Conservation (phyloP, 768 basidiomycete genomes). For the Amanita molliuscula region DNA sequence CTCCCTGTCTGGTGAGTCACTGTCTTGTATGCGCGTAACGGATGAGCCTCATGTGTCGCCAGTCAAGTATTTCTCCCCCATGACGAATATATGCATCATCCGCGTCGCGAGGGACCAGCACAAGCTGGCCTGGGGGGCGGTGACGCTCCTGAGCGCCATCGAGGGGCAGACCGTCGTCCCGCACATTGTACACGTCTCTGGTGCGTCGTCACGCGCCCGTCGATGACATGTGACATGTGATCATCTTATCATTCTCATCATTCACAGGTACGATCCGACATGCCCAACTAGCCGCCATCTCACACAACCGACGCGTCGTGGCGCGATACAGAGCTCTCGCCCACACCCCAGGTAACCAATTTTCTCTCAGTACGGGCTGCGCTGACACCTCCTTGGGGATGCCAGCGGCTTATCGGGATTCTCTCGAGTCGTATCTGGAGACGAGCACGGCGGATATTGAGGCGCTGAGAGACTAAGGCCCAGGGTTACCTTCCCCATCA, state of each 20-base stretch:
- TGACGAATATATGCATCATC: conserved; percentile 76
- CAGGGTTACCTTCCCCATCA: neutral
- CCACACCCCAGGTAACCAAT: conserved; percentile 35
- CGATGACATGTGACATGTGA: no score
- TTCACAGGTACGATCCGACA: conserved; percentile 80
- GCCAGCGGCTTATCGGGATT: conserved; percentile 48
- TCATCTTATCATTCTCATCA: neutral
- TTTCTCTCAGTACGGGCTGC: neutral
- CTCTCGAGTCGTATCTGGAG: conserved; percentile 47
- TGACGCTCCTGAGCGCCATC: conserved; percentile 59
- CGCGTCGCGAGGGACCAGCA: conserved; percentile 79
- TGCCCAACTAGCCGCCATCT: conserved; percentile 65
- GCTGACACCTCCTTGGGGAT: neutral
- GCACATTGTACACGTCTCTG: conserved; percentile 72
- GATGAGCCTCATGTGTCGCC: conserved; percentile 1
- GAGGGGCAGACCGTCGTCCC: conserved; percentile 56
- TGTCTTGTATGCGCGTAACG: neutral
- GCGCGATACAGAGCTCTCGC: conserved; percentile 52
- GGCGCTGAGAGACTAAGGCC: conserved; percentile 49
- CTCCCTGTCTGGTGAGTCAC: conserved; percentile 53
- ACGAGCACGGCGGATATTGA: conserved; percentile 53
- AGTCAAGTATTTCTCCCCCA: conserved; percentile 88
- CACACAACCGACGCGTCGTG: conserved; percentile 61
- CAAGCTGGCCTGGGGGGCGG: conserved; percentile 67
- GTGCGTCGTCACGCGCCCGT: conserved; percentile 38